Evolutionary conservation across 1,139 yeast genomes (phyloP).

Genomic region (Blastobotrys persicus): DNA sequence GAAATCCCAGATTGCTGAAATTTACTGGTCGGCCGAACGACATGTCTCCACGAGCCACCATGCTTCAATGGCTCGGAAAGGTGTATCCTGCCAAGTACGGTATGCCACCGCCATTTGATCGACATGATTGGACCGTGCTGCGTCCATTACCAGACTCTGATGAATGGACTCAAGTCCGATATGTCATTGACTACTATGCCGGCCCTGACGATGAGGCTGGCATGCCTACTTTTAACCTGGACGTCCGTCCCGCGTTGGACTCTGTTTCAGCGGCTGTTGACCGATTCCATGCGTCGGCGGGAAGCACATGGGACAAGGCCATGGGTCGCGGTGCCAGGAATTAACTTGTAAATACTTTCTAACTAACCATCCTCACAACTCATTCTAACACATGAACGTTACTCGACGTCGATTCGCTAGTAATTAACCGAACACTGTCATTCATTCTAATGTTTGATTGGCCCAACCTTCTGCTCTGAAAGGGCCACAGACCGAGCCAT

Average conservation of each 20-base stretch:
- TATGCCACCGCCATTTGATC: constrained; percentile 87
- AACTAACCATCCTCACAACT: neutral
- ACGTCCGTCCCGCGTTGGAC: constrained; percentile 94
- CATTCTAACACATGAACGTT: no score
- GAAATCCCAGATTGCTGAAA: constrained; percentile 72
- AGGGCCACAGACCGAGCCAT: no score
- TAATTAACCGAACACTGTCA: no score
- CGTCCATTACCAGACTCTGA: constrained; percentile 47
- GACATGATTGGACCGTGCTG: constrained; percentile 98
- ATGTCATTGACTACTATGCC: constrained; percentile 89
- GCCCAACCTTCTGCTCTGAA: no score
- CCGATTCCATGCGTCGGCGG: constrained; percentile 55
- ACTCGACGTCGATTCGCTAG: no score
- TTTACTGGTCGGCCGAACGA: constrained; percentile 94
- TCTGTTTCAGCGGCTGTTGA: constrained; percentile 59
- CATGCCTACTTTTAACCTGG: constrained; percentile 85
- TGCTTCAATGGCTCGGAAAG: constrained; percentile 63
- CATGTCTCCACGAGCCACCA: constrained; percentile 80
- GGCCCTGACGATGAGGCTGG: constrained; percentile 92
- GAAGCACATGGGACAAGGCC: constrained; percentile 47
- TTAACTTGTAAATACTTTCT: neutral
- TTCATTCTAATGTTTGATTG: no score
- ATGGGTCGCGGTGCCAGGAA: constrained; percentile 38
- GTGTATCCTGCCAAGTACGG: constrained; percentile 72
- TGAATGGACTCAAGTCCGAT: constrained; percentile 66